Base-by-base conservation (phyloP, 169 alveolate species). In the Toxoplasma gondii region DNA sequence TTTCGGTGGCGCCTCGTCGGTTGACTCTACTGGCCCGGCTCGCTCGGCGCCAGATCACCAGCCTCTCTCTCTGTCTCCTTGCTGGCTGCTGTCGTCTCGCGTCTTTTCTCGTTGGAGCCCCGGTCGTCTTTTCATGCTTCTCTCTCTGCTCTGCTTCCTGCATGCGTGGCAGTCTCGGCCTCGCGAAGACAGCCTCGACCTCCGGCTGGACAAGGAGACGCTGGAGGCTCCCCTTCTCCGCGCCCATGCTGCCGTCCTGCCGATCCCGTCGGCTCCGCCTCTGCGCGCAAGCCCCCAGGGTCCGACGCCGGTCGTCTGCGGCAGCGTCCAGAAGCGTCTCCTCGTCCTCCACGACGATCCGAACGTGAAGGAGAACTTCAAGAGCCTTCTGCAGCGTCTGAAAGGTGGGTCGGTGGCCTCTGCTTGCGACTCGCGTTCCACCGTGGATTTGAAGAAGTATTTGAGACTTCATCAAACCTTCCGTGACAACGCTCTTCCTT, bases 181-280 rank as follows among this genome's bases (percentile, higher is more conserved):
- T 36, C 2, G 7, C 12, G 27, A 12, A 41, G 44, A 34, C 43
- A 16, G 27, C 44, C 44, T 1, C 43, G 45, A n/a, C 44, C 27
- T n/a, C n/a, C 9, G 84, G 49, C 39, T 17, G 39, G 44, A 74
- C 43, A 1, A 16, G 84, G 24, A 17, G 24, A 9, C 44, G 44
- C 38, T 5, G 84, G 39, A 5, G 84, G 4, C 39, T 74, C 45
- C 84, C 45, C 19, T 74, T 16, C 84, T 74, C 27, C 84, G 44
- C 45, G 84, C 45, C 45, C 43, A 34, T 7, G 49, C 84, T 44
- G 84, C 84, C 43, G 84, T 74, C 84, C 39, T 74, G 39, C 84
- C 84, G 84, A n/a, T 74, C 84, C 43, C 84, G 39, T 36, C 84
- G 84, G 39, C 84, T 24, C n/a, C 84, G 39, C 84, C 84, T 7